phyloP scores from a whole-genome alignment of 352 stramenopile genomes.

The Globisporangium irregulare region DNA sequence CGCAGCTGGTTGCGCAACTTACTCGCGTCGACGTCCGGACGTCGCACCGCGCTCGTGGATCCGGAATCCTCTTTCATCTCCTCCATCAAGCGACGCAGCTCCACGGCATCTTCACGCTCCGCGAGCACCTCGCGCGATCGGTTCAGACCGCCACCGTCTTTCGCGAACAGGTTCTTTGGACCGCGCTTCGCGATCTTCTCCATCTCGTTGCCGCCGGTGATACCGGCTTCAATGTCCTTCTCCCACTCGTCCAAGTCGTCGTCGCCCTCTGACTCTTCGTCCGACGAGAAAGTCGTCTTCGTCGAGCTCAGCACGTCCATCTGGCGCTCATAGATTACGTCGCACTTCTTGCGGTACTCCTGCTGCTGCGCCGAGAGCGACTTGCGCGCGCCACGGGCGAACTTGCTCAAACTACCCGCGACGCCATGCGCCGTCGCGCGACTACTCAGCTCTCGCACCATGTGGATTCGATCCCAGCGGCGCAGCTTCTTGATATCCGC shows the following conservation, averaged over 20 bases:
- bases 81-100: constrained; percentile 72
- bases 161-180: constrained; percentile 73
- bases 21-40: constrained; percentile 64
- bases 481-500: constrained; percentile 80
- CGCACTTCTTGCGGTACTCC: constrained; percentile 83
- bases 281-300: constrained; percentile 64
- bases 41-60: constrained; percentile 29
- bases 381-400: constrained; percentile 74
- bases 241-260: constrained; percentile 69
- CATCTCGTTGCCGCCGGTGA: constrained; percentile 54
- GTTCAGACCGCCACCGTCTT: constrained; percentile 71
- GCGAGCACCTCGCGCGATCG: constrained; percentile 67
- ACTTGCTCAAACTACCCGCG: constrained; percentile 75
- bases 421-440: constrained; percentile 66
- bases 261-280: constrained; percentile 73
- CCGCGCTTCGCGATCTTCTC: constrained; percentile 58
- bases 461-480: constrained; percentile 82
- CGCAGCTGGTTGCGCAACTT: constrained; percentile 61
- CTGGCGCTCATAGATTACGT: constrained; percentile 82
- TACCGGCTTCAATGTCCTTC: constrained; percentile 76
- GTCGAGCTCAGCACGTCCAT: constrained; percentile 73
- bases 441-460: constrained; percentile 78
- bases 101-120: constrained; percentile 78
- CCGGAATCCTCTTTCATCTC: constrained; percentile 79
- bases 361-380: constrained; percentile 80